A percentile compares a stretch with the other conserved stretches of the same genome.
These are phyloP conservation scores for Beauveria medogensis DNA, from an alignment of 2,329 filamentous ascomycete species.

Conservation along the genomic window DNA sequence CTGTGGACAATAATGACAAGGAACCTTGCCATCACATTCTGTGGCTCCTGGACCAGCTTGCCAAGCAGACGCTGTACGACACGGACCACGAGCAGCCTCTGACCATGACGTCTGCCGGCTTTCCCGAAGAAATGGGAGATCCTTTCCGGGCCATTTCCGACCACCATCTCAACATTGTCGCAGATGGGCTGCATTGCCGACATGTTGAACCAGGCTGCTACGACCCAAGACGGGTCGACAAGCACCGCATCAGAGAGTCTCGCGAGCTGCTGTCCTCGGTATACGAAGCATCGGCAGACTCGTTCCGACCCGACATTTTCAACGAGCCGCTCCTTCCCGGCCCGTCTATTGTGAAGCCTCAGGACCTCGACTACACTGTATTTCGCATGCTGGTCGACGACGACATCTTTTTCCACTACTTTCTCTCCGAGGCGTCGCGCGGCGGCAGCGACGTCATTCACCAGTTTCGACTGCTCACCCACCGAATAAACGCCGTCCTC, in stretches of 20 bases:
- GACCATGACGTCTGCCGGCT: slow-evolving; percentile 35
- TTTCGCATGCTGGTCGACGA: slow-evolving; percentile 47
- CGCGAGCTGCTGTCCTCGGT: slow-evolving; percentile 44
- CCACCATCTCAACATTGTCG: slow-evolving; percentile 44
- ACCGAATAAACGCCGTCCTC: slow-evolving; percentile 40
- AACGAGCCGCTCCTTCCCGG: slow-evolving; percentile 29
- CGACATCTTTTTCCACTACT: slow-evolving; percentile 46
- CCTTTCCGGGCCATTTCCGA: slow-evolving; percentile 41
- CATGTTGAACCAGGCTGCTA: slow-evolving; percentile 23
- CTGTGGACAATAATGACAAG: slow-evolving; percentile 14
- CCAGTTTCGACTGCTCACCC: slow-evolving; percentile 39
- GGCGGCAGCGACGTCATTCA: slow-evolving; percentile 37
- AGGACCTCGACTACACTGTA: slow-evolving; percentile 42
- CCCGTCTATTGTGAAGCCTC: slow-evolving; percentile 15
- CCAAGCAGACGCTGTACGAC: slow-evolving; percentile 37
- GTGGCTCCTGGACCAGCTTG: slow-evolving; percentile 47
- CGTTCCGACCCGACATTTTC: slow-evolving; percentile 41
- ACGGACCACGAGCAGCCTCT: slow-evolving; percentile 27
- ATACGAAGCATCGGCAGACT: slow-evolving; percentile 28
- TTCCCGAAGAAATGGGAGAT: slow-evolving; percentile 38
- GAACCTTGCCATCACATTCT: slow-evolving; percentile 43
- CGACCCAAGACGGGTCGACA: slow-evolving; percentile 22
- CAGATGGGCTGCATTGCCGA: slow-evolving; percentile 43
- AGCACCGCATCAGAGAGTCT: slow-evolving; percentile 37
- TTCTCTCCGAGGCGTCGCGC: slow-evolving; percentile 37